Base-by-base conservation (phyloP, 2,329 filamentous ascomycete genomes). In the Microcera coccophila region DNA sequence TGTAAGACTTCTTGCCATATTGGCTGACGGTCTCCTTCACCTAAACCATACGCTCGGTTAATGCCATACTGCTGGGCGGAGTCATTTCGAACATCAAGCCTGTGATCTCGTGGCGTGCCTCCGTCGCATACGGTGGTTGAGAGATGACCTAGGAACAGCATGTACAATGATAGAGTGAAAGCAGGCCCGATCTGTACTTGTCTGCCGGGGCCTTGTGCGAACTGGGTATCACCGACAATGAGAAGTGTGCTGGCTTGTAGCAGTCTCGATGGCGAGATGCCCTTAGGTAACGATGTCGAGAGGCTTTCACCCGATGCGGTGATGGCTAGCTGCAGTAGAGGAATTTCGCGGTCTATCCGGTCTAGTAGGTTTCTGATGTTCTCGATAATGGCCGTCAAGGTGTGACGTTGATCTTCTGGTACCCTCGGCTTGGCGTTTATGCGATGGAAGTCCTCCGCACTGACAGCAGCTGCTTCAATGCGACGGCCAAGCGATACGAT, bases 1-100 rank as follows among this genome's bases (percentile, higher is more conserved):
- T 97, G 90, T 47, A 96, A 84, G 31, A 95, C 90, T 62, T 98
- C 91, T 62, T 97, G 93, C 93, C 93, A 97, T 1, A 90, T 85
- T 0, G 89, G 74, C 51, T 73, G 78, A 72, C 68, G 82, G 66
- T 68, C 85, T 8, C 53, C 44, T 33, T 59, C 53, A 3, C 56
- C 58, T 3, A 65, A 22, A 1, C 62, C 63, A 33, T 64, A 65
- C 3, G 34, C 28, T n/a, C 28, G 26, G 14, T 32, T 29, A 7
- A 29, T 15, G 7, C 20, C 43, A 9, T 28, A 17, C 12, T 26
- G 34, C n/a, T 29, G 33, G 7, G 19, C 21, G 8, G 15, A 42
- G 28, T 36, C 36, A 20, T 32, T 22, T 11, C 41, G 19, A 7
- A 14, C n/a, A 39, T 38, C 20, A 7, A 32, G 16, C 28, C 39